Percentiles rank a stretch among this genome's conserved stretches.
Evolutionary conservation across 176 grass and related monocot species (phyloP).

Genomic region (Alloteropsis semialata): DNA sequence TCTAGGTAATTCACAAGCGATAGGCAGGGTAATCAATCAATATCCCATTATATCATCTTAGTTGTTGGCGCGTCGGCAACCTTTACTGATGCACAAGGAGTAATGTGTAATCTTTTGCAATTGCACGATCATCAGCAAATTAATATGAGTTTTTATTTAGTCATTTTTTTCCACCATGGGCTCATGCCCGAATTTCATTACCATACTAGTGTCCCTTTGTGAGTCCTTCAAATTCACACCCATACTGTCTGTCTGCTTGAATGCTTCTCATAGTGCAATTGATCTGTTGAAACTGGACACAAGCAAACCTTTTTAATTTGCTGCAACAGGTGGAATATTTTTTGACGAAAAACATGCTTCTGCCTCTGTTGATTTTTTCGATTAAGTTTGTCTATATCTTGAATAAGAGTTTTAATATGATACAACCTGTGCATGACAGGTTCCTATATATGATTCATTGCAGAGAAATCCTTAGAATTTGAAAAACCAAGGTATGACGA

Average conservation of each 20-base stretch:
- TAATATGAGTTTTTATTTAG: background rate
- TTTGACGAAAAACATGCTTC: background rate
- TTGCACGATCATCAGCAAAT: background rate
- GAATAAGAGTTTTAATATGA: background rate
- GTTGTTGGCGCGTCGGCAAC: no score
- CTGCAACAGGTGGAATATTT: background rate
- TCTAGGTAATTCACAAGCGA: slow-evolving; percentile 46
- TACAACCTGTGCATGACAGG: background rate
- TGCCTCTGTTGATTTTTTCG: background rate
- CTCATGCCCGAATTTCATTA: no score
- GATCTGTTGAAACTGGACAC: background rate
- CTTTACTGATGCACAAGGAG: background rate
- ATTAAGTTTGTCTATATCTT: background rate
- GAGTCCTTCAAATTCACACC: background rate
- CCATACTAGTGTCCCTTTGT: background rate
- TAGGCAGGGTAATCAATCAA: background rate
- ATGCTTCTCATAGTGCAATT: background rate
- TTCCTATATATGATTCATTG: no score
- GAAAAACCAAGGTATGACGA: slow-evolving; percentile 60
- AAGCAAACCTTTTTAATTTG: background rate
- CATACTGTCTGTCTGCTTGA: background rate
- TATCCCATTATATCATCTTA: background rate
- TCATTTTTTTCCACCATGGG: no score
- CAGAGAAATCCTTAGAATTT: no score
- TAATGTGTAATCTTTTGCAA: background rate